Evolutionary conservation across 305 asterid genomes (phyloP).

Genomic region (Rubia occidens): DNA sequence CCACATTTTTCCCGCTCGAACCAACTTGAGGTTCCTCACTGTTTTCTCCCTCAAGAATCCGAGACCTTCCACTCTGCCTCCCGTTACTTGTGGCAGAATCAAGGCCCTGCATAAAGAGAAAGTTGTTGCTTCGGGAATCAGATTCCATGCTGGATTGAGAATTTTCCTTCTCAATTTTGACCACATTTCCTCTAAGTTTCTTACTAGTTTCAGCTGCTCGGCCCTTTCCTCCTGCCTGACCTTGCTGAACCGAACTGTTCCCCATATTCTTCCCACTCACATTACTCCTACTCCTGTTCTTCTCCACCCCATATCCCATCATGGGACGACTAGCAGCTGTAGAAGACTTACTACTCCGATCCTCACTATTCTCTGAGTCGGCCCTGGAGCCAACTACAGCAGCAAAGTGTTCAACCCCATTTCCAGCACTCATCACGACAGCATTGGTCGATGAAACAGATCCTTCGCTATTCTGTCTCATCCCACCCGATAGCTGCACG

Average conservation of each 20-base stretch:
- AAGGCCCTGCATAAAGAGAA: slow-evolving; percentile 48
- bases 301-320: slow-evolving; percentile 32
- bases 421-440: slow-evolving; percentile 18
- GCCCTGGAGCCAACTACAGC: slow-evolving; percentile 30
- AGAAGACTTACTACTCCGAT: slow-evolving; percentile 67
- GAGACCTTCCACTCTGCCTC: slow-evolving; percentile 30
- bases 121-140: slow-evolving; percentile 70
- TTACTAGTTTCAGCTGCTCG: slow-evolving; percentile 36
- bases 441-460: slow-evolving; percentile 49
- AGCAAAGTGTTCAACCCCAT: slow-evolving; percentile 25
- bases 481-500: slow-evolving; percentile 29
- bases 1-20: slow-evolving; percentile 33
- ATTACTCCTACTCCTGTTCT: slow-evolving; percentile 27
- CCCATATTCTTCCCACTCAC: slow-evolving; percentile 39
- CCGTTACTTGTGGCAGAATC: slow-evolving; percentile 38
- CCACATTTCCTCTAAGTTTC: slow-evolving; percentile 58
- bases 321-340: slow-evolving; percentile 59
- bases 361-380: slow-evolving; percentile 65
- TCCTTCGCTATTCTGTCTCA: slow-evolving; percentile 37
- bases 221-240: slow-evolving; percentile 33
- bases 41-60: slow-evolving; percentile 39
- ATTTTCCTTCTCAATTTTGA: slow-evolving; percentile 78
- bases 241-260: slow-evolving; percentile 27
- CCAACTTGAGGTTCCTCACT: slow-evolving; percentile 39
- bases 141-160: slow-evolving; percentile 92